A percentile compares a stretch with the other conserved stretches of the same genome.
Evolutionary conservation across 257 asterid species (phyloP).

Genomic region (Solanum bulbocastanum): DNA sequence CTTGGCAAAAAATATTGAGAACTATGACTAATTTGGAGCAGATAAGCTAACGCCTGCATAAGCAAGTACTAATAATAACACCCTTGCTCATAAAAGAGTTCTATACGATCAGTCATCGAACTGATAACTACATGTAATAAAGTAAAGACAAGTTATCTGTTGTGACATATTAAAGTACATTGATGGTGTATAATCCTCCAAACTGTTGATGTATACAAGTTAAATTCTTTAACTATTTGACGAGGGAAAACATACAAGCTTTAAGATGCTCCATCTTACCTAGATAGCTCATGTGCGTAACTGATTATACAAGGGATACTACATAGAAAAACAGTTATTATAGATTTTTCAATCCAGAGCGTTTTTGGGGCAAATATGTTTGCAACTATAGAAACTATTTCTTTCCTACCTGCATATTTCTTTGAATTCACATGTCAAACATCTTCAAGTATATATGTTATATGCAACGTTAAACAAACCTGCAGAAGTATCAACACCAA

Average conservation of each 20-base stretch:
- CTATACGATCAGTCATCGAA: neutral
- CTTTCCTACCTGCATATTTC: neutral
- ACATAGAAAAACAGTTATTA: neutral
- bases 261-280: neutral
- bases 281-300: neutral
- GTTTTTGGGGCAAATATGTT: neutral
- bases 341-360: neutral
- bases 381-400: neutral
- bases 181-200: neutral
- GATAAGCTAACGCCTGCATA: neutral
- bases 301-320: neutral
- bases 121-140: neutral
- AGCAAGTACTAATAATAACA: neutral
- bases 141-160: neutral
- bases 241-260: neutral
- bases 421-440: neutral
- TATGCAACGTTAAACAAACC: constrained; percentile 6
- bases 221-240: neutral
- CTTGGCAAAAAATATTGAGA: neutral
- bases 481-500: constrained; percentile 25
- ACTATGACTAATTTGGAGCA: neutral
- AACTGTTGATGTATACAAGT: neutral
- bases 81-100: neutral
- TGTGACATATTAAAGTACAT: neutral
- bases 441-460: neutral